Evolutionary conservation across 495 filamentous ascomycete species (phyloP).

Genomic region (Tuber aestivum): DNA sequence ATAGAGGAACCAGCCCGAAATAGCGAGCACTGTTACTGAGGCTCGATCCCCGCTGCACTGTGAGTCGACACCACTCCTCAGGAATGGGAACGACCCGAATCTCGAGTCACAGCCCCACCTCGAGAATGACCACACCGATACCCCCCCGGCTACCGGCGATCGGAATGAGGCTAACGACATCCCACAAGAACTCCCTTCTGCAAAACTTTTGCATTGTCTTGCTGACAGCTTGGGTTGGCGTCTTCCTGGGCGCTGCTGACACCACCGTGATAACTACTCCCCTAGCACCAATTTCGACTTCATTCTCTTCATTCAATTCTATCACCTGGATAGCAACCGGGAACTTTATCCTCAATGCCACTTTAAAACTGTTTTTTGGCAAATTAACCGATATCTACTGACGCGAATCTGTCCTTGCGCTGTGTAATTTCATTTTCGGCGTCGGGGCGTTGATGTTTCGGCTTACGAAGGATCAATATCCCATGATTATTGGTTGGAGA

Average conservation of each 20-base stretch:
- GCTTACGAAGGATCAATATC: slow-evolving; percentile 59
- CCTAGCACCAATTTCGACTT: slow-evolving; percentile 74
- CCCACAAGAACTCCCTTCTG: slow-evolving; percentile 43
- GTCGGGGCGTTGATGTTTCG: slow-evolving; percentile 81
- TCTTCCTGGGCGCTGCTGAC: slow-evolving; percentile 79
- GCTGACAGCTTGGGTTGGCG: slow-evolving; percentile 58
- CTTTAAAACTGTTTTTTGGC: slow-evolving; percentile 80
- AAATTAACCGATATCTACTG: slow-evolving; percentile 85
- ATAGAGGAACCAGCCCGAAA: neutral
- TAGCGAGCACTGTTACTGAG: neutral
- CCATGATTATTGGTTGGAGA: slow-evolving; percentile 67
- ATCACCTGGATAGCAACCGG: slow-evolving; percentile 86
- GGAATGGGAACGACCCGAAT: slow-evolving; percentile 12
- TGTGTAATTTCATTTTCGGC: slow-evolving; percentile 75
- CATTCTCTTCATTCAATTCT: slow-evolving; percentile 75
- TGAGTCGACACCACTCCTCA: slow-evolving; percentile 25
- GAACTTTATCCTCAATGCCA: slow-evolving; percentile 86
- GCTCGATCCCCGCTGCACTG: neutral
- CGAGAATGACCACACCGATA: slow-evolving; percentile 10
- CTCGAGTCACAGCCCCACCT: neutral
- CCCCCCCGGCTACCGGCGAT: neutral
- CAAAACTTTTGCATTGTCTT: slow-evolving; percentile 48
- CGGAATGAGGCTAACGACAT: slow-evolving; percentile 22
- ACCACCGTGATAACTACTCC: slow-evolving; percentile 80
- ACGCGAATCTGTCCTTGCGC: slow-evolving; percentile 66